Evolutionary conservation across 345 rosid species (phyloP).

Genomic region (Hypericum androsaemum): DNA sequence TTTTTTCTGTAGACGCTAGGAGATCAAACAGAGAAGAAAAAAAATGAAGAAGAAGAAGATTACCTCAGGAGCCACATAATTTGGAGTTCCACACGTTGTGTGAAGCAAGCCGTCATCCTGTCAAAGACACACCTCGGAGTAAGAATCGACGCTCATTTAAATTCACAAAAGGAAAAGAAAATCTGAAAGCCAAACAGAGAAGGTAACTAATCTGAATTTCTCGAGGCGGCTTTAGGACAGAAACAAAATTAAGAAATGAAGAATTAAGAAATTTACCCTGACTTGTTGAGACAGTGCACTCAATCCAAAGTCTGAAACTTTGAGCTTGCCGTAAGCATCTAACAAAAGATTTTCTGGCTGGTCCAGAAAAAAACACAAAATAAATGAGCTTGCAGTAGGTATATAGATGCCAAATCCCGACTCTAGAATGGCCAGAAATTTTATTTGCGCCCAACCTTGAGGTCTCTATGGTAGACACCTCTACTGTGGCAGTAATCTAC

Average conservation of each 20-base stretch:
- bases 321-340: conserved; percentile 81
- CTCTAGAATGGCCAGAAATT: too few relatives aligned
- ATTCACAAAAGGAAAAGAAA: not conserved
- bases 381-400: not conserved
- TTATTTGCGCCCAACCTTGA: conserved; percentile 52
- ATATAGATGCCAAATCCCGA: not conserved
- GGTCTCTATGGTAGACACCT: conserved; percentile 96
- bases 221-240: too few relatives aligned
- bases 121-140: conserved; percentile 9
- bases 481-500: conserved; percentile 97
- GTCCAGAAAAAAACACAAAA: conserved; percentile 16
- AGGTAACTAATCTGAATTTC: too few relatives aligned
- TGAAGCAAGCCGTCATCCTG: conserved; percentile 98
- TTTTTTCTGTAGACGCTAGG: not conserved
- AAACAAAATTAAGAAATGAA: too few relatives aligned
- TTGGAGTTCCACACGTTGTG: conserved; percentile 95
- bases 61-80: conserved; percentile 99
- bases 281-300: conserved; percentile 96
- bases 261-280: conserved; percentile 43
- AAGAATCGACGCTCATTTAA: conserved; percentile 7
- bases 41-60: conserved; percentile 8
- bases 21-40: not conserved
- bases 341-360: conserved; percentile 90
- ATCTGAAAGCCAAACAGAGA: too few relatives aligned
- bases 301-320: conserved; percentile 94